Conservation (phyloP, 768 basidiomycete genomes). For the Phaffia tasmanica region DNA sequence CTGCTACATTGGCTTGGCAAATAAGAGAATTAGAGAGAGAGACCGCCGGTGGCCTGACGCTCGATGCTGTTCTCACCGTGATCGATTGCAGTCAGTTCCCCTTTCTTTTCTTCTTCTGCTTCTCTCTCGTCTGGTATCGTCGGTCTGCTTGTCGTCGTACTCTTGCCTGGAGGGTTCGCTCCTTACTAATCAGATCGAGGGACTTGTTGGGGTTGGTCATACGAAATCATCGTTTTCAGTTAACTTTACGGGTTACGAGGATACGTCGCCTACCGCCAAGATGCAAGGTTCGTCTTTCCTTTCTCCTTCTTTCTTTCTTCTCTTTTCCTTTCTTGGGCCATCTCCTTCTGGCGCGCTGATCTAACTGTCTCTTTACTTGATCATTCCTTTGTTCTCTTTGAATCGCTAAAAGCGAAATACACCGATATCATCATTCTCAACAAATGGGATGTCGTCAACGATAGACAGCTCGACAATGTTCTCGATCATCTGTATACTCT, state of each 20-base stretch:
- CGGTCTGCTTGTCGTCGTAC: background rate
- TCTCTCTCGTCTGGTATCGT: background rate
- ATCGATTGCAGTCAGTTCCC: slow-evolving; percentile 38
- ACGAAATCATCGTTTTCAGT: slow-evolving; percentile 18
- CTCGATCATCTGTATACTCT: slow-evolving; percentile 78
- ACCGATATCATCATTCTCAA: slow-evolving; percentile 88
- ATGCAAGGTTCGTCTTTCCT: slow-evolving; percentile 49
- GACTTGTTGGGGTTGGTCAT: background rate
- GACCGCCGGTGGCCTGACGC: slow-evolving; percentile 58
- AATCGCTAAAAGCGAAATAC: slow-evolving; percentile 53
- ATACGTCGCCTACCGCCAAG: slow-evolving; percentile 77
- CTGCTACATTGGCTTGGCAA: slow-evolving; percentile 87
- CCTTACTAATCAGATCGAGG: background rate
- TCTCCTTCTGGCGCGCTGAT: slow-evolving; percentile 29
- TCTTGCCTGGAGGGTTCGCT: background rate
- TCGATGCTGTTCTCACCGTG: slow-evolving; percentile 86
- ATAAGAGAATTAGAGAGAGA: slow-evolving; percentile 79
- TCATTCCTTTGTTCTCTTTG: too few relatives aligned
- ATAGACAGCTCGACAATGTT: slow-evolving; percentile 66
- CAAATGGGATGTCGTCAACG: slow-evolving; percentile 79
- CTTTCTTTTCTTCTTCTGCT: background rate
- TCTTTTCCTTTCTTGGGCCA: slow-evolving; percentile 34
- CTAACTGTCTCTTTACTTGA: too few relatives aligned
- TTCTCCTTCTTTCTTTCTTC: background rate
- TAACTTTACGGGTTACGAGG: slow-evolving; percentile 86